Conservation (phyloP, 352 stramenopile genomes). For the Phytophthora pisi region DNA sequence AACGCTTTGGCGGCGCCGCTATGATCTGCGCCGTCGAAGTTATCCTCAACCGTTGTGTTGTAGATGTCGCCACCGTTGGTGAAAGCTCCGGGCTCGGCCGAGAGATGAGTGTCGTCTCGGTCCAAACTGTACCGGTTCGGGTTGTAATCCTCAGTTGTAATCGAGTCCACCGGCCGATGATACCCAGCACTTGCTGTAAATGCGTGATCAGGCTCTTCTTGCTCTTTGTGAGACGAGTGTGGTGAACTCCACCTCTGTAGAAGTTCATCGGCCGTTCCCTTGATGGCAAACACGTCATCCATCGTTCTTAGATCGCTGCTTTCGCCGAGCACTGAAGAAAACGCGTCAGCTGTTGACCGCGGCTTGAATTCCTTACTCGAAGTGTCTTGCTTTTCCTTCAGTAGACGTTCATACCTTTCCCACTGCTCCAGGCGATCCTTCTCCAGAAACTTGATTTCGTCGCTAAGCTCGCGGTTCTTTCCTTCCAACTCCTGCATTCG, state of each 20-base stretch:
- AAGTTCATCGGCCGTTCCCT: slow-evolving; percentile 44
- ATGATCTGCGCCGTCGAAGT: background rate
- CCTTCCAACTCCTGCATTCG: slow-evolving; percentile 70
- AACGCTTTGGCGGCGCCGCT: slow-evolving; percentile 4
- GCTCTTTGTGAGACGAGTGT: background rate
- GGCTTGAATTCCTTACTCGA: slow-evolving; percentile 3
- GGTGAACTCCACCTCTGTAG: slow-evolving; percentile 40
- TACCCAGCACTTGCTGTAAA: slow-evolving; percentile 2
- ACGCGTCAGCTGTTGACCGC: background rate
- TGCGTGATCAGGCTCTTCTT: slow-evolving; percentile 3
- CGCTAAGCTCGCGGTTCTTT: slow-evolving; percentile 69
- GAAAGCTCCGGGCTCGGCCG: slow-evolving; percentile 10
- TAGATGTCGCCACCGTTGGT: background rate
- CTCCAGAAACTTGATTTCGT: slow-evolving; percentile 85
- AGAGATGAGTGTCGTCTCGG: slow-evolving; percentile 8
- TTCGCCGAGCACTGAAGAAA: slow-evolving; percentile 6
- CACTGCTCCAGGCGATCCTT: slow-evolving; percentile 77
- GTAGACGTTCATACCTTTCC: slow-evolving; percentile 63
- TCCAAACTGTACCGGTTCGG: slow-evolving; percentile 45
- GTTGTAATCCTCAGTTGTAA: slow-evolving; percentile 31
- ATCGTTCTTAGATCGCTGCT: slow-evolving; percentile 26
- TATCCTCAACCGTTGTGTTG: background rate
- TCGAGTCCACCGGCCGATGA: slow-evolving; percentile 15
- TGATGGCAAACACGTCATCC: slow-evolving; percentile 49
- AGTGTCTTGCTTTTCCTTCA: slow-evolving; percentile 54